Percentiles rank a stretch among this genome's conserved stretches.
Conservation (phyloP, 352 stramenopile genomes). For the Aphanomyces astaci region DNA sequence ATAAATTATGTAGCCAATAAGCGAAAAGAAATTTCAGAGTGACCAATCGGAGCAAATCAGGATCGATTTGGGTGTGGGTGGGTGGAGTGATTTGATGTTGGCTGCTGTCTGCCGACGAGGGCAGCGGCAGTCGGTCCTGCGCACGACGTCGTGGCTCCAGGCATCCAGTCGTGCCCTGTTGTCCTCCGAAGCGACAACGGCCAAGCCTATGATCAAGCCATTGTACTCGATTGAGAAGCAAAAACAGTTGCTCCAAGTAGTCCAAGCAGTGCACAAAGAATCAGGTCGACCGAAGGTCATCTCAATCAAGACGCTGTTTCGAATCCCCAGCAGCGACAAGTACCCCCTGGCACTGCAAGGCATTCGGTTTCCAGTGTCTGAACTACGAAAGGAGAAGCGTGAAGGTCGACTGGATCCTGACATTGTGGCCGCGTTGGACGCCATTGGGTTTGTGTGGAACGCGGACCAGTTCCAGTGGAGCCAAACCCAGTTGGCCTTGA, state of each 20-base stretch:
- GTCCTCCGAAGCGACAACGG: no score
- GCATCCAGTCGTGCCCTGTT: no score
- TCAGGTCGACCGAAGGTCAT: neutral
- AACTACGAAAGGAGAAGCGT: neutral
- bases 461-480: neutral
- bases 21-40: no score
- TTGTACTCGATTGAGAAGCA: neutral
- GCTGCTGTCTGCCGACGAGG: no score
- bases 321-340: neutral
- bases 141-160: no score
- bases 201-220: no score
- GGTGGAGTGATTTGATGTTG: no score
- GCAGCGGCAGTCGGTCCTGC: no score
- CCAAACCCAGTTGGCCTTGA: neutral
- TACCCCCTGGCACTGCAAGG: constrained; percentile 5
- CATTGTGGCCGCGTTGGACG: constrained; percentile 4
- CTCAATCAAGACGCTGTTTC: neutral
- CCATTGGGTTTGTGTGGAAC: constrained; percentile 9
- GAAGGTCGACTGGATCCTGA: neutral
- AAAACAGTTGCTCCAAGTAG: neutral
- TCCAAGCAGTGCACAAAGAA: neutral
- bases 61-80: no score
- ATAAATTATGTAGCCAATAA: no score
- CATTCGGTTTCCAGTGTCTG: neutral
- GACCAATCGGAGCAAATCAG: no score